Conservation (phyloP, 2,329 filamentous ascomycete species). For the Dactylellina cionopaga region DNA sequence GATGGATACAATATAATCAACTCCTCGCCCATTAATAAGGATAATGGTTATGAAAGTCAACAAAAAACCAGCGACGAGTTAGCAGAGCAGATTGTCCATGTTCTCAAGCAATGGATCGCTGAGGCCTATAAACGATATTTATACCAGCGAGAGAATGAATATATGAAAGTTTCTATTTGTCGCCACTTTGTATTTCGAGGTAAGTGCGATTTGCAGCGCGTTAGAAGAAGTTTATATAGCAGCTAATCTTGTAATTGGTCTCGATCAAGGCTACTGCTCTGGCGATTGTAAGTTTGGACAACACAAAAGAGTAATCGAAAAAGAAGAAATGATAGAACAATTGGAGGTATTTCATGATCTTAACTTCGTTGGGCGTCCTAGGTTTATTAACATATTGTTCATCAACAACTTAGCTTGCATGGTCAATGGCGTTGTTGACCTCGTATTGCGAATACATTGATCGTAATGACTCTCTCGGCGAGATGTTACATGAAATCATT, state of each 20-base stretch:
- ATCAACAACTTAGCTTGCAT: constrained; percentile 12
- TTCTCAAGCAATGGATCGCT: background rate
- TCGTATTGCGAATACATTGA: background rate
- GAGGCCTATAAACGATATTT: background rate
- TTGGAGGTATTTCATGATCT: background rate
- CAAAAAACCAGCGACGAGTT: background rate
- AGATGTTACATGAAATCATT: background rate
- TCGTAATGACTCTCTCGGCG: background rate
- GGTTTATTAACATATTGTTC: no score
- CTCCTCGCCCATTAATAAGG: background rate
- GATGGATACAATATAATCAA: background rate
- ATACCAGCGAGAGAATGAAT: background rate
- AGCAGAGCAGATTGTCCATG: background rate
- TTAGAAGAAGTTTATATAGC: background rate
- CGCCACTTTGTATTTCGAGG: background rate
- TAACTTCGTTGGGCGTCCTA: no score
- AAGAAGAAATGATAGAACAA: background rate
- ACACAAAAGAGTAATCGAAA: background rate
- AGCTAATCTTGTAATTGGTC: background rate
- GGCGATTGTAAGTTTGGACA: background rate
- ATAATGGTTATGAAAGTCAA: background rate
- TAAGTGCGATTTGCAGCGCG: background rate
- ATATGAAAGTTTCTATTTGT: background rate
- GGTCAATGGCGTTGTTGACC: constrained; percentile 8
- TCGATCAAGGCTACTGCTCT: no score